Conservation (phyloP, 2,329 filamentous ascomycete species). For the Exserohilum turcica region DNA sequence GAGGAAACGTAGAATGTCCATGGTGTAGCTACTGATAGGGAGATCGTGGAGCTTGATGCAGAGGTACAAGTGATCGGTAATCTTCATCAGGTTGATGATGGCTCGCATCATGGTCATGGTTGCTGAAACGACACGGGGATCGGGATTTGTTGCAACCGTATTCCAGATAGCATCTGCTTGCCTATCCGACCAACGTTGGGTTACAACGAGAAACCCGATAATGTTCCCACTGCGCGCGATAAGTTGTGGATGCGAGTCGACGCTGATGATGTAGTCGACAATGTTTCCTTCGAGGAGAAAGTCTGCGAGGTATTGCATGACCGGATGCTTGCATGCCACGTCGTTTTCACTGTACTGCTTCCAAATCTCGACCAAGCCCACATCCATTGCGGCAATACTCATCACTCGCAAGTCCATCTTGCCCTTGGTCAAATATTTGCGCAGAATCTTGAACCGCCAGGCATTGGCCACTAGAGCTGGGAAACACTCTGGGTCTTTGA, state of each 20-base stretch:
- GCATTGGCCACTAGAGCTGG: conserved; percentile 61
- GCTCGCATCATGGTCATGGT: conserved; percentile 69
- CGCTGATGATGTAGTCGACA: conserved; percentile 84
- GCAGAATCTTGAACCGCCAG: conserved; percentile 73
- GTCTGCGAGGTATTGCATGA: conserved; percentile 70
- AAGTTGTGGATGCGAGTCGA: conserved; percentile 90
- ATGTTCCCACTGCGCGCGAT: conserved; percentile 82
- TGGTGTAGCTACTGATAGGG: conserved; percentile 37
- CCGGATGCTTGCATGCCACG: conserved; percentile 50
- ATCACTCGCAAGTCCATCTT: conserved; percentile 89
- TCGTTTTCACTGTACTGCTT: conserved; percentile 54
- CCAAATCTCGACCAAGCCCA: conserved; percentile 69
- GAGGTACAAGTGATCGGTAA: conserved; percentile 60
- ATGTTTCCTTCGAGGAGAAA: conserved; percentile 73
- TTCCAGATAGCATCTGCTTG: conserved; percentile 86
- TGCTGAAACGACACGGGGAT: conserved; percentile 82
- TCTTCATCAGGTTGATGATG: conserved; percentile 54
- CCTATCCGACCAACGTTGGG: conserved; percentile 69
- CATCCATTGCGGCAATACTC: conserved; percentile 75
- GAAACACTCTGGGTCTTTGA: conserved; percentile 42
- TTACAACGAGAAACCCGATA: conserved; percentile 83
- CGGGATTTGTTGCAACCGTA: conserved; percentile 78
- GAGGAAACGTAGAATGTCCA: conserved; percentile 41
- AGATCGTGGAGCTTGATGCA: conserved; percentile 68
- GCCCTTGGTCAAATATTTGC: conserved; percentile 76